Percentiles rank a stretch among this genome's conserved stretches.
Evolutionary conservation across 129 eudicot species (phyloP).

Genomic region (Saussurea involucrata): DNA sequence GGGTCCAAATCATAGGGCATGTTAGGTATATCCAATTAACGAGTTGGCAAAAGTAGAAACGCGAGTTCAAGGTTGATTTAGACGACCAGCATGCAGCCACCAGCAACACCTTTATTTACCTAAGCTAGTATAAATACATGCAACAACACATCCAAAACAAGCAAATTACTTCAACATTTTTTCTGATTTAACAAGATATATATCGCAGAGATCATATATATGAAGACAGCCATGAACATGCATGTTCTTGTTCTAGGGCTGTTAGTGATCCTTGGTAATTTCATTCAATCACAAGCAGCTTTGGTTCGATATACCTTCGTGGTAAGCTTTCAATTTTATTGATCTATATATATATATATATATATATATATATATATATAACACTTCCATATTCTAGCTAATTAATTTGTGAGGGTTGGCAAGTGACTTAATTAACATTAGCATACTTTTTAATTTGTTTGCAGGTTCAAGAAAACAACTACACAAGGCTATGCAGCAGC

Average conservation of each 20-base stretch:
- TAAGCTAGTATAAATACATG: neutral
- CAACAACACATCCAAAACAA: neutral
- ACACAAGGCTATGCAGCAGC: conserved; percentile 42
- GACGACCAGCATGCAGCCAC: neutral
- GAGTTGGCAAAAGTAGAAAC: neutral
- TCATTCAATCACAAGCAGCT: conserved; percentile 17
- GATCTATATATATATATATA: no score
- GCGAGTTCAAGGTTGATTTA: neutral
- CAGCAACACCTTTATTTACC: neutral
- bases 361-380: no score
- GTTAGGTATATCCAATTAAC: neutral
- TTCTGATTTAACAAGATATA: neutral
- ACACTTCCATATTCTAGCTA: neutral
- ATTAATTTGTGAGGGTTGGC: neutral
- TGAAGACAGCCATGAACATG: conserved; percentile 4
- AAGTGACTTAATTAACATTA: neutral
- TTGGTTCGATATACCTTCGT: conserved; percentile 9
- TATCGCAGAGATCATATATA: neutral
- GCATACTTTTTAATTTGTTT: neutral
- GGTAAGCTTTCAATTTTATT: neutral
- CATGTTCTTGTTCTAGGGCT: conserved; percentile 14
- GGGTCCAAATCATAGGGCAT: neutral
- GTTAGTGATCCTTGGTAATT: neutral
- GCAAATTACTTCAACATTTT: neutral
- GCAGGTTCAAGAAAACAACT: conserved; percentile 42